A percentile compares a stretch with the other conserved stretches of the same genome.
Evolutionary conservation across 805 yeast species (phyloP).

Genomic region (Ogataea polymorpha): DNA sequence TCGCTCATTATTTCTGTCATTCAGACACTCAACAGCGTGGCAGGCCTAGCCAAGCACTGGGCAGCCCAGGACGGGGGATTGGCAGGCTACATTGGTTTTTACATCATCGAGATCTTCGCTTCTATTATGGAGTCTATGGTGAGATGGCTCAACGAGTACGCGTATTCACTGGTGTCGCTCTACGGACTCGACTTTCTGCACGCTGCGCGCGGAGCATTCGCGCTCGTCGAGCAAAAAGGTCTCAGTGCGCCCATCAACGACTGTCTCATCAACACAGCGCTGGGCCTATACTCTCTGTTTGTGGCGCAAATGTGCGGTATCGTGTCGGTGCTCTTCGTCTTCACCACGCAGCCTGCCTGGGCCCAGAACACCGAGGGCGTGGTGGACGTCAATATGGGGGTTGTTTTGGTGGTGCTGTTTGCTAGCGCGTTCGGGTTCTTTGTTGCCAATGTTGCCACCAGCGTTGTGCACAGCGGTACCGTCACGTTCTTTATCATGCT

Average conservation of each 20-base stretch:
- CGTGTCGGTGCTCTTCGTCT: slow-evolving; percentile 62
- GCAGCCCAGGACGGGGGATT: slow-evolving; percentile 12
- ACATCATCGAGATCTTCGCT: slow-evolving; percentile 20
- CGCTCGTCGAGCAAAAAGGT: slow-evolving; percentile 71
- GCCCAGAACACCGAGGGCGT: slow-evolving; percentile 36
- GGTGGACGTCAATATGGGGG: slow-evolving; percentile 40
- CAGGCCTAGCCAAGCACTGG: slow-evolving; percentile 7
- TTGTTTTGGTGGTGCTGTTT: slow-evolving; percentile 13
- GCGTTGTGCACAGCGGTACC: slow-evolving; percentile 74
- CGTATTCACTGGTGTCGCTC: slow-evolving; percentile 82
- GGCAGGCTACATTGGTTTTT: slow-evolving; percentile 5
- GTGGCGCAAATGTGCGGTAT: slow-evolving; percentile 47
- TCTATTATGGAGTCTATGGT: slow-evolving; percentile 39
- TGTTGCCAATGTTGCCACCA: slow-evolving; percentile 63
- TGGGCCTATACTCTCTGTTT: slow-evolving; percentile 66
- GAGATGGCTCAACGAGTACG: slow-evolving; percentile 82
- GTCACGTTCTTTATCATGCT: slow-evolving; percentile 81
- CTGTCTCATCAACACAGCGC: slow-evolving; percentile 70
- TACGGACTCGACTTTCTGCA: slow-evolving; percentile 74
- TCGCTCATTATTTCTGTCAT: slow-evolving; percentile 67
- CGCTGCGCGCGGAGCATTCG: slow-evolving; percentile 77
- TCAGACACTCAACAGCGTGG: slow-evolving; percentile 33
- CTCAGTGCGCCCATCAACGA: slow-evolving; percentile 82
- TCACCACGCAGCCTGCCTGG: slow-evolving; percentile 60
- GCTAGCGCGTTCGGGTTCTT: slow-evolving; percentile 66